Evolutionary conservation across 208 protist genomes (phyloP).

Genomic region (Wallacemonas sp.): DNA sequence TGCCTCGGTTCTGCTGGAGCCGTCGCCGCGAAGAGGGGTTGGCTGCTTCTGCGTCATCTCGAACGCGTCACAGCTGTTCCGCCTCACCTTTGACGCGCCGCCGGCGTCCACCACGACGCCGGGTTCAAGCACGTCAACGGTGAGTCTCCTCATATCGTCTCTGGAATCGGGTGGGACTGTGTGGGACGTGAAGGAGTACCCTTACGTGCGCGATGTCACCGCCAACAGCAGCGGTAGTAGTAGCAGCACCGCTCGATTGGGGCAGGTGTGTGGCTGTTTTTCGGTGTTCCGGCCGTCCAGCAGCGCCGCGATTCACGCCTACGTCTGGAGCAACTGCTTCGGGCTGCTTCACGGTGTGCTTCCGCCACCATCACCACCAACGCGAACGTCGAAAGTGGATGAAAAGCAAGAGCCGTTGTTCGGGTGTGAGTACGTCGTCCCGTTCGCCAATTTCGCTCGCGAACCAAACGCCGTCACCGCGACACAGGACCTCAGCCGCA

Average conservation of each 20-base stretch:
- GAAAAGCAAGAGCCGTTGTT: conserved; percentile 21
- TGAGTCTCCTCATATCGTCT: conserved; percentile 1
- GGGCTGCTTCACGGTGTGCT: conserved; percentile 70
- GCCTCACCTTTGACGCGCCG: conserved; percentile 25
- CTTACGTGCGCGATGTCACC: not conserved
- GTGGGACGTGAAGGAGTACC: conserved; percentile 14
- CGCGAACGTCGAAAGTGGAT: conserved; percentile 21
- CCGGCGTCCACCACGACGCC: not conserved
- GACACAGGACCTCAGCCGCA: no score
- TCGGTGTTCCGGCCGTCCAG: conserved; percentile 45
- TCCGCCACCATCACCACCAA: not conserved
- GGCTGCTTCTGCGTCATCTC: conserved; percentile 4
- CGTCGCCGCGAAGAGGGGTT: not conserved
- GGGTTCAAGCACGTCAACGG: not conserved
- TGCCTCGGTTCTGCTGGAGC: conserved; percentile 7
- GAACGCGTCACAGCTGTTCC: conserved; percentile 14
- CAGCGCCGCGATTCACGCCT: conserved; percentile 38
- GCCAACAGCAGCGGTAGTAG: not conserved
- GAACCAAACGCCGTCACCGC: not conserved
- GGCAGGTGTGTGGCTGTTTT: conserved; percentile 35
- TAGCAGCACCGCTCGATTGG: not conserved
- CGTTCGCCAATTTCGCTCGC: conserved; percentile 12
- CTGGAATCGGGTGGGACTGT: not conserved
- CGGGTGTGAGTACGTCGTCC: conserved; percentile 17
- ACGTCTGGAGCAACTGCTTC: conserved; percentile 50